Percentiles rank a stretch among this genome's conserved stretches.
These are phyloP conservation scores for Solanum appendiculatum DNA, from an alignment of 257 asterid genomes.

Conservation along the genomic window DNA sequence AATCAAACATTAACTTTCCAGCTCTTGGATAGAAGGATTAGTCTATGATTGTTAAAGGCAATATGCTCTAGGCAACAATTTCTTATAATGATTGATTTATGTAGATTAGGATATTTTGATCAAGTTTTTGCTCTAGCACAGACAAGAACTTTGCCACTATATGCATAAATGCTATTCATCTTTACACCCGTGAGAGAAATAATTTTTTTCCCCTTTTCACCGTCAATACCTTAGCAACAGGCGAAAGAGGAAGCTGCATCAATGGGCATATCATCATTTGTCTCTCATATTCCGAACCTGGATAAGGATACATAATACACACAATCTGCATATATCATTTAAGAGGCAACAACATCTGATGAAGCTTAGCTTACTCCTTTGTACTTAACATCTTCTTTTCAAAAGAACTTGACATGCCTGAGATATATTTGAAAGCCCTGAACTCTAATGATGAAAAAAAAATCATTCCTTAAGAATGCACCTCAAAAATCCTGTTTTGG, in stretches of 20 bases:
- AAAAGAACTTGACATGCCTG: not conserved
- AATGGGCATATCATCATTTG: not conserved
- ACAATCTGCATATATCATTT: not conserved
- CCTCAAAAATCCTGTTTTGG: not conserved
- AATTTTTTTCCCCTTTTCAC: not conserved
- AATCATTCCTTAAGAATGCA: not conserved
- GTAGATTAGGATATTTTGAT: not conserved
- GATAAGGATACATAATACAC: not conserved
- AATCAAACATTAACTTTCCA: not conserved
- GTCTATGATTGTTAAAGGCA: not conserved
- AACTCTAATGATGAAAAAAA: not conserved
- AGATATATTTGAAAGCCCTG: not conserved
- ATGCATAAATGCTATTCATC: not conserved
- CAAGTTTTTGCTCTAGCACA: not conserved
- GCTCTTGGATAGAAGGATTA: not conserved
- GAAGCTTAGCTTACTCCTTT: not conserved
- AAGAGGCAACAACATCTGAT: not conserved
- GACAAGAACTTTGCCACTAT: not conserved
- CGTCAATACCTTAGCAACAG: not conserved
- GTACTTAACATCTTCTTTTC: not conserved
- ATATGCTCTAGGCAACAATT: not conserved
- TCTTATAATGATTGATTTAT: not conserved
- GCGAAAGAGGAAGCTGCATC: not conserved
- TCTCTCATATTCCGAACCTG: not conserved
- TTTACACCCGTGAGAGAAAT: not conserved